These are phyloP conservation scores for Cladosporium colombiae DNA, from an alignment of 2,329 filamentous ascomycete species.

Conservation along the genomic window DNA sequence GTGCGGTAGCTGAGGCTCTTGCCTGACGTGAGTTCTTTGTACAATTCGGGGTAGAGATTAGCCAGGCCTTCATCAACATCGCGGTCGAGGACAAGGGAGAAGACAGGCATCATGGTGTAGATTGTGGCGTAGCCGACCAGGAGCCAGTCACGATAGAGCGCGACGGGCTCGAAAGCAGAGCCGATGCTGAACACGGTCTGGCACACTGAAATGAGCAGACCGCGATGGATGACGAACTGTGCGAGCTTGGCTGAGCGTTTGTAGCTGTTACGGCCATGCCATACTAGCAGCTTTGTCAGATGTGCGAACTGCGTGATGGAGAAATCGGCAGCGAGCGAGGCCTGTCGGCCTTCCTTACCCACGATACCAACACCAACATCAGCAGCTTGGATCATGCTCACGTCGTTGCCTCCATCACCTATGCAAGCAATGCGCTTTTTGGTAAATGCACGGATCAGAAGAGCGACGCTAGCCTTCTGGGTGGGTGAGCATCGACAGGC, in stretches of 20 bases:
- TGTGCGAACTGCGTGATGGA: slow-evolving; percentile 95
- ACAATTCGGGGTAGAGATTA: slow-evolving; percentile 93
- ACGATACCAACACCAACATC: slow-evolving; percentile 98
- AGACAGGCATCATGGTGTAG: slow-evolving; percentile 90
- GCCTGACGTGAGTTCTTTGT: slow-evolving; percentile 92
- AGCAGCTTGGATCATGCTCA: slow-evolving; percentile 98
- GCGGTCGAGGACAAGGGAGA: slow-evolving; percentile 89
- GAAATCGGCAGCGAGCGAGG: slow-evolving; percentile 92
- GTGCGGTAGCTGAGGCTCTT: slow-evolving; percentile 86
- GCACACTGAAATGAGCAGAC: slow-evolving; percentile 90
- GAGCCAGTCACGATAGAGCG: slow-evolving; percentile 94
- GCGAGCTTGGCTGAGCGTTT: slow-evolving; percentile 93
- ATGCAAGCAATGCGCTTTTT: slow-evolving; percentile 97
- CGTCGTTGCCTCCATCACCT: slow-evolving; percentile 96
- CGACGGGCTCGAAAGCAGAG: slow-evolving; percentile 87
- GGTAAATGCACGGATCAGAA: slow-evolving; percentile 85
- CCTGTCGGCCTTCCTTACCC: slow-evolving; percentile 94
- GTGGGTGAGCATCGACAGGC: slow-evolving; percentile 96
- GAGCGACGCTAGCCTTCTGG: slow-evolving; percentile 92
- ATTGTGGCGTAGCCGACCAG: slow-evolving; percentile 95
- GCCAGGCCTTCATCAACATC: slow-evolving; percentile 93
- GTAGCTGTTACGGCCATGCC: slow-evolving; percentile 97
- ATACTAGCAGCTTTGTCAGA: slow-evolving; percentile 93
- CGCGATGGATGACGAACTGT: slow-evolving; percentile 97
- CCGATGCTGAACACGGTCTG: slow-evolving; percentile 98